Evolutionary conservation across 495 filamentous ascomycete species (phyloP).

Genomic region (Talaromyces thailandensis): DNA sequence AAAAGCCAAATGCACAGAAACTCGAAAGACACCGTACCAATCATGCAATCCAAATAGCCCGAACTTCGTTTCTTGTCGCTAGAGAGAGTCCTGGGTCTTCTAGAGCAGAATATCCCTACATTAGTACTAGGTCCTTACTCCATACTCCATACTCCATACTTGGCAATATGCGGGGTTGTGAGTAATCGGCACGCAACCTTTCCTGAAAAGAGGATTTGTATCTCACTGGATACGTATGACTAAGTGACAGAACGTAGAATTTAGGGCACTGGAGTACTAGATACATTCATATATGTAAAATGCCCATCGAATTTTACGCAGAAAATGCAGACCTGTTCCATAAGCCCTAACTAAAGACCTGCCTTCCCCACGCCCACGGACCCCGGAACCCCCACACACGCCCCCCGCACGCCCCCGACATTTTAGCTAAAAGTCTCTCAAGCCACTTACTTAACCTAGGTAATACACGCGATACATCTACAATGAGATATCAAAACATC

Average conservation of each 20-base stretch:
- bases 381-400: background rate
- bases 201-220: background rate
- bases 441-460: background rate
- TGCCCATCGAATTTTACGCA: background rate
- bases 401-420: background rate
- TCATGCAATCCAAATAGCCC: background rate
- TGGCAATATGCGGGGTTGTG: background rate
- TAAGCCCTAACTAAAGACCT: background rate
- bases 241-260: background rate
- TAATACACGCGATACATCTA: background rate
- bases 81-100: background rate
- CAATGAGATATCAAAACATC: background rate
- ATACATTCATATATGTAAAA: background rate
- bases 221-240: background rate
- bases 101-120: background rate
- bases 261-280: background rate
- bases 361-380: background rate
- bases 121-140: background rate
- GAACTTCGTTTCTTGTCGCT: background rate
- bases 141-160: background rate
- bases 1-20: background rate
- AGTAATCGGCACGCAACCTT: background rate
- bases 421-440: background rate
- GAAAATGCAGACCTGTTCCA: background rate
- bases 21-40: background rate